Conservation (phyloP, 441 rosid genomes). For the Geranium incanum region DNA sequence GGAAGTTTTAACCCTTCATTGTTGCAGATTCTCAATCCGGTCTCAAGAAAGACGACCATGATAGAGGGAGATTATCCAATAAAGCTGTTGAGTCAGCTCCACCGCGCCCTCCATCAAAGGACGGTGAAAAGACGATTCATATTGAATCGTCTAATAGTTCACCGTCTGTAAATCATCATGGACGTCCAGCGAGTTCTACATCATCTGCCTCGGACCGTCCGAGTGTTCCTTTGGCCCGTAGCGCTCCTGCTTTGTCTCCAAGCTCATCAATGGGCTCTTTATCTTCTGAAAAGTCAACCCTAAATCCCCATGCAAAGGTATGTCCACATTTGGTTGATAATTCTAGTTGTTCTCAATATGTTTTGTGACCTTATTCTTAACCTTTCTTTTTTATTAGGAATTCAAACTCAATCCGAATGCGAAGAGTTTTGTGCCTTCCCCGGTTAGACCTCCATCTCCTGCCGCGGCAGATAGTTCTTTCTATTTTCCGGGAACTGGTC, state of each 20-base stretch:
- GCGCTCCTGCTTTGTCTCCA: constrained; percentile 61
- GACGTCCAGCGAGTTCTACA: constrained; percentile 55
- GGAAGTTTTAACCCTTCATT: constrained; percentile 5
- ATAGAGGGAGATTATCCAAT: constrained; percentile 31
- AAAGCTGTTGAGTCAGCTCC: constrained; percentile 29
- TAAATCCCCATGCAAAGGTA: constrained; percentile 87
- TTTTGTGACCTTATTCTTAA: not conserved
- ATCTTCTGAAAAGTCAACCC: constrained; percentile 68
- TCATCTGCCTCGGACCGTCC: constrained; percentile 51
- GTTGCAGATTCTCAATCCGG: constrained; percentile 35
- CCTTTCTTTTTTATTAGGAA: constrained; percentile 49
- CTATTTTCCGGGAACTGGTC: constrained; percentile 48
- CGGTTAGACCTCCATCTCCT: constrained; percentile 62
- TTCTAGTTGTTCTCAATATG: constrained; percentile 4
- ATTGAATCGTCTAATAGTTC: constrained; percentile 35
- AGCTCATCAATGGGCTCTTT: constrained; percentile 80
- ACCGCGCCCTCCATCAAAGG: constrained; percentile 34
- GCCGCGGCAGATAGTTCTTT: constrained; percentile 53
- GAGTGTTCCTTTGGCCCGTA: constrained; percentile 39
- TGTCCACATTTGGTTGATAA: not conserved
- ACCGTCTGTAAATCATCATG: constrained; percentile 31
- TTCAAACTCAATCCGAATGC: constrained; percentile 91
- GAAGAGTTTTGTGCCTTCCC: constrained; percentile 67
- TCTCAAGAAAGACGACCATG: constrained; percentile 27
- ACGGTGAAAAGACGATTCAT: constrained; percentile 35